Percentiles rank a stretch among this genome's conserved stretches.
Conservation (phyloP, 1,284 basidiomycete species). For the Leccinum griseonigrum region DNA sequence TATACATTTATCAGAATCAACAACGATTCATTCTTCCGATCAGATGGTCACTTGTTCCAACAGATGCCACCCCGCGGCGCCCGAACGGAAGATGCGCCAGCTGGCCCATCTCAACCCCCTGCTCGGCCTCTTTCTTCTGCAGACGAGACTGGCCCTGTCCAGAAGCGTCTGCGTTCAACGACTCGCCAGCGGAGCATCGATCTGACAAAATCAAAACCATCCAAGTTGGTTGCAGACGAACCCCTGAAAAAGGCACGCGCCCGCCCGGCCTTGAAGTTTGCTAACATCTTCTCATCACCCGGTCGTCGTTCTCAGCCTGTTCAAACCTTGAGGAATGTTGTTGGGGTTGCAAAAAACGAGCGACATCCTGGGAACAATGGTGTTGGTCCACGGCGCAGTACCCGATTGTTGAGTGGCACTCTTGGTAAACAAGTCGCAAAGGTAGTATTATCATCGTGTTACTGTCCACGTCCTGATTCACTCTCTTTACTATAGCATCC, state of each 20-base stretch:
- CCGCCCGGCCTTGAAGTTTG: slow-evolving; percentile 74
- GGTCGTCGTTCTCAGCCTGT: slow-evolving; percentile 70
- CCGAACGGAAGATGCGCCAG: slow-evolving; percentile 35
- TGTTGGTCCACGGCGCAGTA: slow-evolving; percentile 60
- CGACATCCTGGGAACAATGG: slow-evolving; percentile 40
- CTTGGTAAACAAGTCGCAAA: slow-evolving; percentile 48
- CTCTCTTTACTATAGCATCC: slow-evolving; percentile 34
- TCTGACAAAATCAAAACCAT: slow-evolving; percentile 43
- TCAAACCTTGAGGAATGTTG: slow-evolving; percentile 52
- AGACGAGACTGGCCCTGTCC: slow-evolving; percentile 73
- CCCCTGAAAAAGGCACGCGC: slow-evolving; percentile 81
- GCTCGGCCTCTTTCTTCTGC: slow-evolving; percentile 72
- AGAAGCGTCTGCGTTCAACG: slow-evolving; percentile 69
- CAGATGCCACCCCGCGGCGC: slow-evolving; percentile 39
- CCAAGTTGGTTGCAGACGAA: slow-evolving; percentile 60
- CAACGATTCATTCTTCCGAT: slow-evolving; percentile 57
- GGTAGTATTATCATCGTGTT: slow-evolving; percentile 22
- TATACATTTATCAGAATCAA: slow-evolving; percentile 41
- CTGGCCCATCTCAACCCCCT: slow-evolving; percentile 43
- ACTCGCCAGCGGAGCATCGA: slow-evolving; percentile 52
- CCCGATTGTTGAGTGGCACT: slow-evolving; percentile 57
- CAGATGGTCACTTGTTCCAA: slow-evolving; percentile 60
- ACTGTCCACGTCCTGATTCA: slow-evolving; percentile 13
- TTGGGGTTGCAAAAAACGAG: slow-evolving; percentile 48
- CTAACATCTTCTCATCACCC: slow-evolving; percentile 79